Conservation (phyloP, 176 grass and related monocot species). For the Rhynchospora breviuscula region DNA sequence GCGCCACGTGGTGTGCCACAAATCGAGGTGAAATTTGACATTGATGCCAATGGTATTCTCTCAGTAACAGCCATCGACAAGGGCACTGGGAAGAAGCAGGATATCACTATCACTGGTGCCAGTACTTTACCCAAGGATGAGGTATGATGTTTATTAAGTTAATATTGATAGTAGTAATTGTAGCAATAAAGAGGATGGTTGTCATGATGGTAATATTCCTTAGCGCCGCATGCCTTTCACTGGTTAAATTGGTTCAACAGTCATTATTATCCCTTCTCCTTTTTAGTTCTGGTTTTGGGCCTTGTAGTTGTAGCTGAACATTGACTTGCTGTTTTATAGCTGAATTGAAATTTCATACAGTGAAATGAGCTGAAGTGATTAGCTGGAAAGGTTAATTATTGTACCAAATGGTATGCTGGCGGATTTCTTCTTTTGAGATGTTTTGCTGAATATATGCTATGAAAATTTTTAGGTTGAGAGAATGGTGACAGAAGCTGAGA, state of each 20-base stretch:
- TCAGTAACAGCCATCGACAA: slow-evolving; percentile 94
- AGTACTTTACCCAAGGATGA: slow-evolving; percentile 91
- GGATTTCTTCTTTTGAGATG: not conserved
- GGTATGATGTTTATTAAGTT: slow-evolving; percentile 36
- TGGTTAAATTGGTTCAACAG: not conserved
- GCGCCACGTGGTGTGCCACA: slow-evolving; percentile 92
- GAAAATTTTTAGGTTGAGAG: slow-evolving; percentile 62
- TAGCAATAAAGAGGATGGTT: not conserved
- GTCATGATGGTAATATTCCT: not conserved
- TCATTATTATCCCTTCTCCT: not conserved
- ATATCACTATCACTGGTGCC: slow-evolving; percentile 96
- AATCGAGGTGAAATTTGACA: slow-evolving; percentile 99
- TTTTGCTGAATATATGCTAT: not conserved
- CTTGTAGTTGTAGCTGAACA: not conserved
- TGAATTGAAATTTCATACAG: not conserved
- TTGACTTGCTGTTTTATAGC: not conserved
- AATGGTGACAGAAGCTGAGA: slow-evolving; percentile 94
- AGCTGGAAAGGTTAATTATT: not conserved
- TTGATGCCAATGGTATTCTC: slow-evolving; percentile 98
- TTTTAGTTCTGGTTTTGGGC: not conserved
- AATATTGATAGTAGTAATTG: not conserved
- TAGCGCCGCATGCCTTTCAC: not conserved
- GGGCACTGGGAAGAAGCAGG: slow-evolving; percentile 98
- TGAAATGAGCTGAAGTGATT: not conserved
- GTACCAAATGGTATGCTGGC: not conserved